Conservation (phyloP, 2,329 filamentous ascomycete genomes). For the Colletotrichum sojae region DNA sequence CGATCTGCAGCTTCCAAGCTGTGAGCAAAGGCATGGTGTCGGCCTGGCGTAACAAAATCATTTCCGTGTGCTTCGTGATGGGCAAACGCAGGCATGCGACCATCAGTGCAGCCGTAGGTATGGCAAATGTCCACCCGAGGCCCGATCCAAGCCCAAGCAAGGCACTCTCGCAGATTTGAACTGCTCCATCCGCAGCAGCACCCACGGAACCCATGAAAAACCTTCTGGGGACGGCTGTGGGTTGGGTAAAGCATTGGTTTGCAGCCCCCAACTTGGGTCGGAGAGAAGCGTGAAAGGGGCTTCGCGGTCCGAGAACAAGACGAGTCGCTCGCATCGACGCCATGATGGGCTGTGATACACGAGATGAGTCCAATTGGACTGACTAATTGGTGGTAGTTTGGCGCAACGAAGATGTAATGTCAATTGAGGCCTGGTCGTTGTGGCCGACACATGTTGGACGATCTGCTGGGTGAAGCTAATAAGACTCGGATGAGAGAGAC, state of each 20-base stretch:
- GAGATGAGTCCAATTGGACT: background rate
- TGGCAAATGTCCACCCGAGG: constrained; percentile 68
- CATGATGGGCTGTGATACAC: constrained; percentile 10
- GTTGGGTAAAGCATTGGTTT: background rate
- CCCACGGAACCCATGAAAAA: constrained; percentile 49
- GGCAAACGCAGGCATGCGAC: constrained; percentile 63
- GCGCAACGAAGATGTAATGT: too few species aligned
- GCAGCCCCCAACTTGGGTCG: constrained; percentile 10
- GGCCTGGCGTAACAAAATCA: constrained; percentile 47
- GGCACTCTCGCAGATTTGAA: constrained; percentile 11
- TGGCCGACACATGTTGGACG: background rate
- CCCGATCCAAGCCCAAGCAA: constrained; percentile 49
- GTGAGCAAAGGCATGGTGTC: constrained; percentile 49
- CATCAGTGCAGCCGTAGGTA: constrained; percentile 65
- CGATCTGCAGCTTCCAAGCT: constrained; percentile 45
- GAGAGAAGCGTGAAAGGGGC: constrained; percentile 12
- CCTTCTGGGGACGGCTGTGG: background rate
- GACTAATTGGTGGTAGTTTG: too few species aligned
- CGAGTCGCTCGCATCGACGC: constrained; percentile 28
- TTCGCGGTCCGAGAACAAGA: constrained; percentile 9
- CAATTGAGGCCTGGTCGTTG: background rate
- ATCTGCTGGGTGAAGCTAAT: background rate
- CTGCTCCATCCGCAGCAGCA: constrained; percentile 43
- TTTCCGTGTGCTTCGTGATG: constrained; percentile 56
- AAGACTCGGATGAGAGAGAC: background rate